Evolutionary conservation across 2,329 filamentous ascomycete genomes (phyloP), one percentile per base, ranked within the genome.

Genomic region (Ophiostoma ulmi): DNA sequence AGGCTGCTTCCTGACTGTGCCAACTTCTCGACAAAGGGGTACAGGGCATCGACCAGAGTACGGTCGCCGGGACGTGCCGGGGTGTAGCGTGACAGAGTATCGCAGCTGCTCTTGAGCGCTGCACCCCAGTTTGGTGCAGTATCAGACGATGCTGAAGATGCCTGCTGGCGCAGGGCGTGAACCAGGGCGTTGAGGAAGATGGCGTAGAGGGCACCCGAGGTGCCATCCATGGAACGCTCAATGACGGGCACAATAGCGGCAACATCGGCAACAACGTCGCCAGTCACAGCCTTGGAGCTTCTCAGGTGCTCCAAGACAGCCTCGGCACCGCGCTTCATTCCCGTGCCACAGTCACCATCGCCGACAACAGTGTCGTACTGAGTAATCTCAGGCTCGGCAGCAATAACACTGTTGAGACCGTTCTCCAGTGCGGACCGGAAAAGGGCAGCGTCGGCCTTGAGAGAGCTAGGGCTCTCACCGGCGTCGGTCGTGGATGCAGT

Each of bases 101-200:
- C 83, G 73, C 90, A 87, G 69, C 92, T 91, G 75, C 88, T 85
- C 73, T 88, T 83, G 17, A 97, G 83, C 0, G 93, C 94, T 41
- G 85, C 82, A 3, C 89, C 80, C 89, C 86, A 84, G 75, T 81
- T 73, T 81, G 75, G 5, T 81, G 68, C 3, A 80, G 80, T 41
- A 36, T 64, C 1, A 7, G 67, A 35, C 80, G 5, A 79, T 76
- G 11, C 82, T 81, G 2, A 35, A 3, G 69, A 55, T 0, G 79
- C 76, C 13, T 82, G 79, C 6, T 77, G 78, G 63, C 82, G 82
- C 22, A 88, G 81, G 3, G 84, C 88, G 73, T 90, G 87, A 31
- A 92, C 88, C 6, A 97, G 88, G 0, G 93, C 89, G 78, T 97
- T 97, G 72, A 97, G 84, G 84, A 97, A 97, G 78, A 97, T 97